Base-by-base conservation (phyloP, 305 asterid species). In the Ajuga reptans region DNA sequence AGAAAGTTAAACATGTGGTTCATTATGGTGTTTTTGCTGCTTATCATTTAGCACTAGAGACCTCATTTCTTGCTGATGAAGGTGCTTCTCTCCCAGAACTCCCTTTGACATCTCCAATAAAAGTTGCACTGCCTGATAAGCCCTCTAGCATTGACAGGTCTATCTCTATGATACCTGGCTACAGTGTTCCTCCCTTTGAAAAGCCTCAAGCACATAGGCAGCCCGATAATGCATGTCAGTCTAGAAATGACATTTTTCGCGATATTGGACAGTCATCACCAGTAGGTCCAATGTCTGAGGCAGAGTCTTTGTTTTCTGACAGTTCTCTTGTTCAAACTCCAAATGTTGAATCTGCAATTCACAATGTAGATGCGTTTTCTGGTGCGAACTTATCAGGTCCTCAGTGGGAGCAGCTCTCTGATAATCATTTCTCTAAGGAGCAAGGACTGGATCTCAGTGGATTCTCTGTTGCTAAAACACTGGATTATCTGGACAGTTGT, bases 11-110 rank as follows among this genome's bases (percentile, higher is more conserved):
- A 69, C 93, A 81, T 37, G 86, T 86, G 39, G 51, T 88, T 73
- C 91, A 86, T 42, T 86, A 86, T 70, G 89, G 89, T 68, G 88
- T 90, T 68, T 90, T 88, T 84, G 95, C 95, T 61, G 96, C 96
- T 55, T 88, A 90, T 79, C 95, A 86, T 83, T 78, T 88, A 69
- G 93, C 96, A 79, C 74, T 90, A 31, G 93, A 88, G 83, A 86
- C 93, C 50, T 88, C 96, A 14, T 90, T 88, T 84, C 95, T 90
- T 57, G 96, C 95, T 41, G 91, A 90, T 74, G 95, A 90, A 81
- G 95, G 96, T 53, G 96, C 96, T 72, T 85, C 86, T 64, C 77
- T 88, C 74, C 95, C 84, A 31, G 91, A 84, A 72, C 73, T 83
- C 66, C 89, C 91, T 31, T 80, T 85, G 77, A 84, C 76, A 75